Evolutionary conservation across 2,329 filamentous ascomycete species (phyloP), one percentile per base, ranked within the genome.

Genomic region (Rhinocladiella similis): DNA sequence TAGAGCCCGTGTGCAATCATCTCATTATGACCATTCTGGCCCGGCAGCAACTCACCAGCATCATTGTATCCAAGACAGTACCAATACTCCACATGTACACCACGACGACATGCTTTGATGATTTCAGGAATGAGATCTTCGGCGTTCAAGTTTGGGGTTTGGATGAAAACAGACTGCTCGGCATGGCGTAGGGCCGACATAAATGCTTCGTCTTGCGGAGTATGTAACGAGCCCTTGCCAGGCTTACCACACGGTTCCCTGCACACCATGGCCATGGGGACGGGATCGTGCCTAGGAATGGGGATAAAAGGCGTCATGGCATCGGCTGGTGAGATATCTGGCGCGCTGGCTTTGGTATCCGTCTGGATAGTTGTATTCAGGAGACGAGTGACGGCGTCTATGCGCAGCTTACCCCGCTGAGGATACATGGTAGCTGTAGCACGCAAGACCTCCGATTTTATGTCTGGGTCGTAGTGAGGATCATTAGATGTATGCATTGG

Each of bases 51-150:
- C 68, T 92, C 88, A 19, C 89, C 89, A 0, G 83, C 76, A 62
- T 92, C 89, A 60, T 92, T 92, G 73, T 93, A 93, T 1, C 89
- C 88, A 0, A 92, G 80, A 61, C 87, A 90, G 1, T 91, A 78
- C 61, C 89, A 91, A 68, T 84, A 86, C 0, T 81, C 84, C 0
- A 91, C 83, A 49, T 85, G 75, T 0, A 91, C 72, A 0, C 88
- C 88, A 1, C 88, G 77, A 57, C 84, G 78, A n/a, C 86, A 80
- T 0, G 89, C 88, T 2, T 79, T 79, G 0, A 81, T 67, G 3
- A 92, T 79, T 1, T 84, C 85, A 0, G 84, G 80, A 0, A 91
- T 66, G 0, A 91, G 73, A 0, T 84, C 85, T 54, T 82, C 81
- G 0, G 89, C 88, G 65, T 93, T 93, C 36, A 93, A 78, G 19